Base-by-base conservation (phyloP, 371 early-diverging fungal species). In the Coemansia sp. region DNA sequence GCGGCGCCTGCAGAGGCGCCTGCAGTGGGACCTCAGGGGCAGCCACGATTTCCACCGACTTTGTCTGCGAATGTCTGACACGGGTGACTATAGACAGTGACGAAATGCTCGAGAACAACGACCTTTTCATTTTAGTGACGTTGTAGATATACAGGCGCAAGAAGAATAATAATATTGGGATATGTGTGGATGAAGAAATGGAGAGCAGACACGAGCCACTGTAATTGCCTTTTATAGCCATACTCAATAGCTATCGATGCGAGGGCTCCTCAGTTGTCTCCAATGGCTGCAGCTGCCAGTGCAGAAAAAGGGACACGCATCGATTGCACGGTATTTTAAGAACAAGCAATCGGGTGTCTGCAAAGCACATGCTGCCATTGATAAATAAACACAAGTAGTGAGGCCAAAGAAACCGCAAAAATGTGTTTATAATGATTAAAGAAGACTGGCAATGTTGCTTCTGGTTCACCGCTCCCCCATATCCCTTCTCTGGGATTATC, bases 81-180 rank as follows among this genome's bases (percentile, higher is more conserved):
- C 60, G 60, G 32, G 60, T 60, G 41, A 46, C 60, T 60, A 60
- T 60, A 60, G 60, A 60, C 60, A 60, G 60, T 8, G 48, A 60
- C 26, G 60, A 60, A 40, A 60, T 60, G 46, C 60, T 60, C 28
- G 60, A 28, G 28, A 60, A 60, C 46, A 60, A n/a, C 4, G 60
- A 29, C 48, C 26, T 60, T 23, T 13, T 28, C 23, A 53, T 49
- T 49, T 17, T n/a, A 49, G 19, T 49, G 17, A 19, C 6, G 55
- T 24, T 5, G 55, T 28, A 15, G 15, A 28, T 28, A 21, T 54
- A 53, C 23, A 29, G 28, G 44, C 11, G 44, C 44, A n/a, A 44
- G 15, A 44, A 15, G 4, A 44, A 6, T 15, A n/a, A 44, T 15
- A 44, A 13, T 15, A 44, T 44, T 44, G 44, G 44, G 6, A 44